These are phyloP conservation scores for Cercophora scortea DNA, from an alignment of 495 filamentous ascomycete species.

Conservation along the genomic window DNA sequence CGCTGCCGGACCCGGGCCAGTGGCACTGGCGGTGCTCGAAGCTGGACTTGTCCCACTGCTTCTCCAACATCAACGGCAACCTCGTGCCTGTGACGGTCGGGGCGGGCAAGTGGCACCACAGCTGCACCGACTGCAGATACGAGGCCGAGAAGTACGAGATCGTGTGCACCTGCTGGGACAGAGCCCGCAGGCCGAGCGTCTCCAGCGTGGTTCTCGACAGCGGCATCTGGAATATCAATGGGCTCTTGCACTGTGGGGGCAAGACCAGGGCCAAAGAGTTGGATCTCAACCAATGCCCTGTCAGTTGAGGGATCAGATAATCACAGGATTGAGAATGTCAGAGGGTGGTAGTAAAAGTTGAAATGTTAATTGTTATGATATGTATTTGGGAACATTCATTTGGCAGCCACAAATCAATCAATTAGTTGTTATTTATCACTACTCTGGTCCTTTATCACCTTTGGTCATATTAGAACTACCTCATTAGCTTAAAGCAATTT, in stretches of 20 bases:
- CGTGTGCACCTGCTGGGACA: neutral
- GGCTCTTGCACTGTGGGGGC: neutral
- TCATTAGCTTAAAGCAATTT: too few species aligned
- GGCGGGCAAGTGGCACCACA: neutral
- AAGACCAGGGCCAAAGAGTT: neutral
- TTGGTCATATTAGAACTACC: too few species aligned
- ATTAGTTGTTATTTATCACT: neutral
- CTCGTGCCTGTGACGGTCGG: neutral
- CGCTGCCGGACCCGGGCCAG: neutral
- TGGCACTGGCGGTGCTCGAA: slow-evolving; percentile 2
- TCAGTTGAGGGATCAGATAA: neutral
- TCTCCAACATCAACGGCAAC: neutral
- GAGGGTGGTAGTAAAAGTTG: neutral
- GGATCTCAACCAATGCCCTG: neutral
- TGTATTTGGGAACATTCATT: neutral
- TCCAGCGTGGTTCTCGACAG: neutral
- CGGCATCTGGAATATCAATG: slow-evolving; percentile 2
- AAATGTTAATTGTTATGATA: neutral
- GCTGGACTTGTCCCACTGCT: neutral
- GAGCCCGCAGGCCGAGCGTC: neutral
- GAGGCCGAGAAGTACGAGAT: neutral
- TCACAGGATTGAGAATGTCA: neutral
- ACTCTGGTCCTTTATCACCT: neutral
- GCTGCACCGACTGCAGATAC: neutral
- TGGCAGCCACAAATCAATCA: neutral